Percentiles rank a stretch among this genome's conserved stretches.
phyloP scores from a whole-genome alignment of 2,329 filamentous ascomycete species.

The Trichophyton equinum region DNA sequence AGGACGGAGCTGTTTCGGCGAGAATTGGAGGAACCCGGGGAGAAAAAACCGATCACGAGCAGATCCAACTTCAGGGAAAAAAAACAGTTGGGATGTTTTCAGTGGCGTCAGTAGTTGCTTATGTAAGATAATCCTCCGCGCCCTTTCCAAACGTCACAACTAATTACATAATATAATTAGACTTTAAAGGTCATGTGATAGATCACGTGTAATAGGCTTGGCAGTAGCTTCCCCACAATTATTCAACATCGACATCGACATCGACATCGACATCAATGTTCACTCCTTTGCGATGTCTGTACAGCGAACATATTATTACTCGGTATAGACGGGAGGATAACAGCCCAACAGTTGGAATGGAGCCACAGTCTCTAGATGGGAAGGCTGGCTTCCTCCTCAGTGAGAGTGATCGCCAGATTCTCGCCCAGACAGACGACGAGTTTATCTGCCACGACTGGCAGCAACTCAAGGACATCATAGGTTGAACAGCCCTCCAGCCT shows the following conservation, averaged over 20 bases:
- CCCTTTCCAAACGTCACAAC: not conserved
- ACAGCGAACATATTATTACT: no score
- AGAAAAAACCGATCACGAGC: not conserved
- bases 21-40: not conserved
- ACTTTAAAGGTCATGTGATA: no score
- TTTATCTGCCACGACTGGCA: slow-evolving; percentile 42
- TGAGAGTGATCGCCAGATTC: slow-evolving; percentile 36
- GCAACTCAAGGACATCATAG: slow-evolving; percentile 40
- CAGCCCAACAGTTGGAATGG: not conserved
- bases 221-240: no score
- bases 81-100: slow-evolving; percentile 1
- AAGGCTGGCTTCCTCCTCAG: slow-evolving; percentile 37
- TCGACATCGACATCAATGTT: not conserved
- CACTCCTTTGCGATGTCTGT: no score
- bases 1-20: not conserved
- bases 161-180: not conserved
- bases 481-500: slow-evolving; percentile 23
- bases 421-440: slow-evolving; percentile 41
- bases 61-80: not conserved
- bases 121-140: not conserved
- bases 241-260: not conserved
- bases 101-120: not conserved
- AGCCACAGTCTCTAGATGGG: not conserved
- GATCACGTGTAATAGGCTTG: no score
- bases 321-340: no score